Evolutionary conservation across 768 basidiomycete species (phyloP).

Genomic region (Sarcomyxa edulis): DNA sequence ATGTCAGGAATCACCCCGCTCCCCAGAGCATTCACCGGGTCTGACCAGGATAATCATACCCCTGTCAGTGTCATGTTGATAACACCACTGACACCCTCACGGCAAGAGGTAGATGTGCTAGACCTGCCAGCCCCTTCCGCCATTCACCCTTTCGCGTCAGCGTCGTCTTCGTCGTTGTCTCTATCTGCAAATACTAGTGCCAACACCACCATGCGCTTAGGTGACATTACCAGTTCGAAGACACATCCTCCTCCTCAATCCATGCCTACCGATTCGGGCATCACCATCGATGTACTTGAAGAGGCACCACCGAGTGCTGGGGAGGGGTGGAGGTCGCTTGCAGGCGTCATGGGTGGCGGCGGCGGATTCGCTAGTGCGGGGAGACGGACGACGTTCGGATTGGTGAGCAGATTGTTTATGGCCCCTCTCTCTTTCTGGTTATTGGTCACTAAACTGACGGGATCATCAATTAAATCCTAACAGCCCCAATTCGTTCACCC

Average conservation of each 20-base stretch:
- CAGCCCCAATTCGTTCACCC: constrained; percentile 42
- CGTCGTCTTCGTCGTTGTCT: constrained; percentile 27
- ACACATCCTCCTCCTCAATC: constrained; percentile 21
- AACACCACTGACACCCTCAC: too few relatives aligned
- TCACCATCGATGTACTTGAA: constrained; percentile 59
- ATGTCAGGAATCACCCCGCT: constrained; percentile 36
- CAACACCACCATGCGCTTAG: constrained; percentile 1
- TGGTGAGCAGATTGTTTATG: constrained; percentile 42
- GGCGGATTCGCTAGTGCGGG: constrained; percentile 19
- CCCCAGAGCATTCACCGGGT: constrained; percentile 43
- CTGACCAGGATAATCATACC: background rate
- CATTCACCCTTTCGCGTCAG: constrained; percentile 41
- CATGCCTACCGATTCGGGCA: too few relatives aligned
- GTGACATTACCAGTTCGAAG: constrained; percentile 11
- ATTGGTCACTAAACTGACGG: too few relatives aligned
- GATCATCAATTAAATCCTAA: too few relatives aligned
- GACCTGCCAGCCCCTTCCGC: constrained; percentile 58
- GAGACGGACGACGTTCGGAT: constrained; percentile 56
- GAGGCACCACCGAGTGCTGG: constrained; percentile 62
- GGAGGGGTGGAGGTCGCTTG: constrained; percentile 55
- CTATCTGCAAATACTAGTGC: constrained; percentile 2
- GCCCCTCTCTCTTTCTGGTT: background rate
- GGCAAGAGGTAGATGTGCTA: constrained; percentile 35
- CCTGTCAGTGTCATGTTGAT: too few relatives aligned
- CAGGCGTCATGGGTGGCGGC: constrained; percentile 16